phyloP scores from a whole-genome alignment of 257 asterid genomes.

The Thymus quinquecostatus region DNA sequence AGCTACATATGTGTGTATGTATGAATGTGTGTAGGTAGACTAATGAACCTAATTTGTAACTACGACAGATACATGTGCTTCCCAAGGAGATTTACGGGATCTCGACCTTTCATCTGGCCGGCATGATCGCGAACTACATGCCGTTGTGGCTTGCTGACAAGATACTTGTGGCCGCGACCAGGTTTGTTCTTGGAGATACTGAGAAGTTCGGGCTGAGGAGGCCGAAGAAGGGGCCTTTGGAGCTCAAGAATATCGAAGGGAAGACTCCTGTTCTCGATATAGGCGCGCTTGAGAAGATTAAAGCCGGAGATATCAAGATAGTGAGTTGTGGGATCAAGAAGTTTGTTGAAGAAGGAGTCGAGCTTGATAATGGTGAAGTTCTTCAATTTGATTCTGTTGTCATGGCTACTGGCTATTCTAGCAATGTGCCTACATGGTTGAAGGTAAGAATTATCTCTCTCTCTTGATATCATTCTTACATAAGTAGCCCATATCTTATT shows the following conservation, averaged over 20 bases:
- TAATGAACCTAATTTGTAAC: no score
- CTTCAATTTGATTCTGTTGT: slow-evolving; percentile 69
- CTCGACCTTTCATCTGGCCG: slow-evolving; percentile 74
- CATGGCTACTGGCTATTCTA: slow-evolving; percentile 86
- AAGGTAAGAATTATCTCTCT: slow-evolving; percentile 49
- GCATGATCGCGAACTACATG: slow-evolving; percentile 64
- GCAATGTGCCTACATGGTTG: slow-evolving; percentile 95
- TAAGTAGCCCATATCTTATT: no score
- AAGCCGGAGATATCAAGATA: slow-evolving; percentile 73
- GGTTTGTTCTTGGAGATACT: slow-evolving; percentile 70
- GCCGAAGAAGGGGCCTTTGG: slow-evolving; percentile 75
- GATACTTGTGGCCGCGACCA: slow-evolving; percentile 55
- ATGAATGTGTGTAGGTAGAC: not conserved
- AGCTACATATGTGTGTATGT: not conserved
- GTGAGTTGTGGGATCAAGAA: slow-evolving; percentile 73
- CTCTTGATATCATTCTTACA: no score
- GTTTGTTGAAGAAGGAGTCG: slow-evolving; percentile 60
- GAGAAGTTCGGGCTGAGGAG: slow-evolving; percentile 70
- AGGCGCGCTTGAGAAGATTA: slow-evolving; percentile 72
- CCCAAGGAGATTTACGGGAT: slow-evolving; percentile 80
- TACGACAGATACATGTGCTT: slow-evolving; percentile 75
- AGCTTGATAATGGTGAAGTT: slow-evolving; percentile 62
- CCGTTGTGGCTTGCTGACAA: slow-evolving; percentile 76
- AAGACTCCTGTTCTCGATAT: slow-evolving; percentile 91
- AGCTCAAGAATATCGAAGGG: slow-evolving; percentile 74